phyloP scores from a whole-genome alignment of 1,284 basidiomycete genomes.

The Leccinum pseudoinsigne region DNA sequence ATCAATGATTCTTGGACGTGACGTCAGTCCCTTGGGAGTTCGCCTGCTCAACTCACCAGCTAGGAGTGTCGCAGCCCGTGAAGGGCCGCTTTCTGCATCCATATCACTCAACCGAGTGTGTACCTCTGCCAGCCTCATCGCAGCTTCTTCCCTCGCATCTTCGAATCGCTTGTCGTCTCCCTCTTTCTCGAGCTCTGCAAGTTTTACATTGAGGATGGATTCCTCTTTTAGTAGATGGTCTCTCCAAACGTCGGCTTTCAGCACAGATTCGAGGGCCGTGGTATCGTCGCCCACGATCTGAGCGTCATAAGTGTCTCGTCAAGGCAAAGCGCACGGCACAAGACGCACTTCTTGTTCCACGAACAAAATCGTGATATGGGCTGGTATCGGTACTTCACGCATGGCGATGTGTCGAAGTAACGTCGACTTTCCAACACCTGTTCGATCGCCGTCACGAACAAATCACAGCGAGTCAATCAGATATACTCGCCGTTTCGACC shows the following conservation, averaged over 20 bases:
- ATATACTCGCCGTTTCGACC: conserved; percentile 67
- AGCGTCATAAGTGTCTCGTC: conserved; percentile 1
- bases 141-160: conserved; percentile 85
- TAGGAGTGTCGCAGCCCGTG: conserved; percentile 86
- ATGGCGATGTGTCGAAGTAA: conserved; percentile 95
- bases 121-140: conserved; percentile 86
- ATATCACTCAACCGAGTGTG: conserved; percentile 93
- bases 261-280: conserved; percentile 87
- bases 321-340: neutral
- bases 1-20: neutral
- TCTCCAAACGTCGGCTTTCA: conserved; percentile 97
- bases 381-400: conserved; percentile 91
- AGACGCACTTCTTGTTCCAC: conserved; percentile 91
- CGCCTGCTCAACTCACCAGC: conserved; percentile 55
- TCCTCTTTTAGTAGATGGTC: conserved; percentile 89
- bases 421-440: conserved; percentile 97
- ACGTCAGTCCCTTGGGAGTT: neutral
- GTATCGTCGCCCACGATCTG: conserved; percentile 94
- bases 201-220: conserved; percentile 66
- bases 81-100: conserved; percentile 97
- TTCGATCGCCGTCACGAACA: conserved; percentile 3
- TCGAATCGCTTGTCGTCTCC: conserved; percentile 77
- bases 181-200: conserved; percentile 72
- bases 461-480: neutral
- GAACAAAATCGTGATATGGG: conserved; percentile 95